Base-by-base conservation (phyloP, 495 filamentous ascomycete species). In the Aspergillus sclerotiicarbonarius region DNA sequence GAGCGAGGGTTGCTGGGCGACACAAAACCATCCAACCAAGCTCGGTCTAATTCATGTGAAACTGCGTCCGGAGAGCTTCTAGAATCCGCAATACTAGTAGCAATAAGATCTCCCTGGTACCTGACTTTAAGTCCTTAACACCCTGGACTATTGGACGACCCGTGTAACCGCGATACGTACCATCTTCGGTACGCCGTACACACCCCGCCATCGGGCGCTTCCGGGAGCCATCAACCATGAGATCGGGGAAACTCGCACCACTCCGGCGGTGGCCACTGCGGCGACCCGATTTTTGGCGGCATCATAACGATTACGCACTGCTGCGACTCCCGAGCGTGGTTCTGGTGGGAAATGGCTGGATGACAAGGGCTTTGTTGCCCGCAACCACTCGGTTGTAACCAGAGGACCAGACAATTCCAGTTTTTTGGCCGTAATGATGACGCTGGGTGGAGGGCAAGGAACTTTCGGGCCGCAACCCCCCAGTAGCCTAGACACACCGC, bases 161-260 rank as follows among this genome's bases (percentile, higher is more conserved):
- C 12, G 37, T n/a, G 37, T 41, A 41, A 41, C 37, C 13, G n/a
- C 2, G 13, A 41, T 41, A 41, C 13, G 8, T n/a, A 12, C 5
- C 15, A 6, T 12, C 12, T 20, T 8, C 49, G 39, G 12, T 35
- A 33, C 30, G 19, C 13, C 9, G 3, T 51, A 18, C 30, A 35
- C 8, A 44, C 9, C 30, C 31, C 15, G 31, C n/a, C 25, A 41
- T 58, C 60, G 63, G 63, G 35, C 48, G 41, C 45, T 56, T 49
- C 49, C 63, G 63, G 63, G 16, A 25, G 43, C 18, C 5, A 0
- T 21, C 25, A 39, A 39, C 56, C 56, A 58, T 53, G 50, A 52
- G 63, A 60, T 66, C 54, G 59, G 53, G 54, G 47, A 58, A 53
- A 47, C 43, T 52, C 50, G 54, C 49, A 43, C 21, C 18, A 35